Conservation (phyloP, 345 rosid genomes). For the Eucalyptus camaldulensis region DNA sequence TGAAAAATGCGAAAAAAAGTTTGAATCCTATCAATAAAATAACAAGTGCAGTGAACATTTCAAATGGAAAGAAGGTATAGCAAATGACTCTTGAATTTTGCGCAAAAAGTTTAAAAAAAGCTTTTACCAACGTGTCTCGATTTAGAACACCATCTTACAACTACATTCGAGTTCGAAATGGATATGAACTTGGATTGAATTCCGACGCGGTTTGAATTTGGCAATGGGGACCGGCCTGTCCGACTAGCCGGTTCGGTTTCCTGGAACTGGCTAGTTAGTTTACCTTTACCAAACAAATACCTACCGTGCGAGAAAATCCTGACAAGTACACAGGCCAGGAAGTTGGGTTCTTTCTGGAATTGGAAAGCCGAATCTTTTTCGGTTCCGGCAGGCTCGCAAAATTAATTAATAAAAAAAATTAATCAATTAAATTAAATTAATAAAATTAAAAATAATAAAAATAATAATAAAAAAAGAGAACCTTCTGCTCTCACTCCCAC, state of each 20-base stretch:
- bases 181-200: not conserved
- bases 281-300: not conserved
- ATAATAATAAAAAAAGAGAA: not conserved
- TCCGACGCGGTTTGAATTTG: accelerated
- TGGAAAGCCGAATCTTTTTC: not conserved
- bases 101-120: accelerated
- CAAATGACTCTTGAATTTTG: accelerated
- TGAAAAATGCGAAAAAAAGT: too few relatives aligned
- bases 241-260: not conserved
- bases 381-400: not conserved
- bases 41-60: accelerated
- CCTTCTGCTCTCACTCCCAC: not conserved
- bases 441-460: not conserved
- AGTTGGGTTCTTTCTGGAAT: not conserved
- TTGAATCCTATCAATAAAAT: not conserved
- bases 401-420: not conserved
- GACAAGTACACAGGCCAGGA: not conserved
- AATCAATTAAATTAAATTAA: not conserved
- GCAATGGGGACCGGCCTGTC: not conserved
- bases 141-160: not conserved
- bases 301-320: not conserved
- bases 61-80: not conserved
- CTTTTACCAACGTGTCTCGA: accelerated
- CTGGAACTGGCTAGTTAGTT: not conserved
- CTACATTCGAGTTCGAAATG: accelerated